phyloP scores from a whole-genome alignment of 2,329 filamentous ascomycete genomes.

The Pseudogymnoascus sp. region DNA sequence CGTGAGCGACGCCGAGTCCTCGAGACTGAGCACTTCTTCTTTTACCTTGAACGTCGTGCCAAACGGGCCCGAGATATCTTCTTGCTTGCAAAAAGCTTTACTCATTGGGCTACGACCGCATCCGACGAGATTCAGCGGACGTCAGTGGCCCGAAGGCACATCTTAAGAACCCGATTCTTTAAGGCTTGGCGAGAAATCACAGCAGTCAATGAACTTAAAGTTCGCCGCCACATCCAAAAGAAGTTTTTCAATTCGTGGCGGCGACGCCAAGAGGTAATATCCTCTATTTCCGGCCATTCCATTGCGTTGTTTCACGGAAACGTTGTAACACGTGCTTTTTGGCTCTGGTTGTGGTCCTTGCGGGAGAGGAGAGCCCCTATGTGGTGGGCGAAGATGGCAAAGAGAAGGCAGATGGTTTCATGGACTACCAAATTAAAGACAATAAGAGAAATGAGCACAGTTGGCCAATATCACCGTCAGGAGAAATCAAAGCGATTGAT shows the following conservation, averaged over 20 bases:
- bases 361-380: constrained; percentile 12
- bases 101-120: constrained; percentile 62
- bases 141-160: constrained; percentile 61
- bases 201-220: constrained; percentile 35
- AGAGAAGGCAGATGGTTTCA: constrained; percentile 20
- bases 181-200: constrained; percentile 64
- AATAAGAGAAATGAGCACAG: background rate
- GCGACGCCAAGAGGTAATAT: constrained; percentile 22
- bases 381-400: constrained; percentile 19
- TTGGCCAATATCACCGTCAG: background rate
- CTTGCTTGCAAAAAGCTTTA: constrained; percentile 57
- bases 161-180: constrained; percentile 64
- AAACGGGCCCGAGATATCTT: constrained; percentile 59
- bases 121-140: constrained; percentile 61
- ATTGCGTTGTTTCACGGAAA: constrained; percentile 28
- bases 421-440: constrained; percentile 21
- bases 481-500: background rate
- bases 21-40: constrained; percentile 48
- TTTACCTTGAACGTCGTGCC: constrained; percentile 53
- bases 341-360: constrained; percentile 34
- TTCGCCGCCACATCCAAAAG: constrained; percentile 44
- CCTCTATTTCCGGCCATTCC: constrained; percentile 25
- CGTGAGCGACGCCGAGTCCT: constrained; percentile 18
- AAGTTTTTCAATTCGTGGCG: constrained; percentile 50
- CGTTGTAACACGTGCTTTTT: constrained; percentile 27